These are phyloP conservation scores for Ormosia emarginata DNA, from an alignment of 306 rosid species.

Conservation along the genomic window DNA sequence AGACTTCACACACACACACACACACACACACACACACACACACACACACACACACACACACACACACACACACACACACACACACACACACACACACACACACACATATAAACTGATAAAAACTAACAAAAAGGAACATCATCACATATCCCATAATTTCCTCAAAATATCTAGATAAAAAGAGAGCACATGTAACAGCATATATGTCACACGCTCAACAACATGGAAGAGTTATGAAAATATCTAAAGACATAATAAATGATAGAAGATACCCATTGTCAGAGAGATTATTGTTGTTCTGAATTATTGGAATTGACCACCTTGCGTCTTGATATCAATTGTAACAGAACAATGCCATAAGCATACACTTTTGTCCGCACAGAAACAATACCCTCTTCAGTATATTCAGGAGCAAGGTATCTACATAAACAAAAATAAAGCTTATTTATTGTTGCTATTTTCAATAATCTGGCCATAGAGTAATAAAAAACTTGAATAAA, in stretches of 20 bases:
- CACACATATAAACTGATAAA: no score
- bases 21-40: no score
- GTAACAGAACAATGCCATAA: slow-evolving; percentile 65
- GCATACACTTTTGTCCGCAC: slow-evolving; percentile 69
- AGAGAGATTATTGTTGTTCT: slow-evolving; percentile 45
- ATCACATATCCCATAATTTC: no score
- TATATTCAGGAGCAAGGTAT: slow-evolving; percentile 84
- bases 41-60: no score
- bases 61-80: no score
- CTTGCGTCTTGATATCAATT: slow-evolving; percentile 67
- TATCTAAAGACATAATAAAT: not conserved
- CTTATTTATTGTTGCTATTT: not conserved
- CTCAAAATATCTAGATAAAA: no score
- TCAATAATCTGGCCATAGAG: not conserved
- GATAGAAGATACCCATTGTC: slow-evolving; percentile 63
- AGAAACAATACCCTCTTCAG: slow-evolving; percentile 68
- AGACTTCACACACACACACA: no score
- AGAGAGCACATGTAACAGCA: no score
- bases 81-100: no score
- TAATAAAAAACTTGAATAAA: not conserved
- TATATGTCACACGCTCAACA: no score
- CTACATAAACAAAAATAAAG: slow-evolving; percentile 34
- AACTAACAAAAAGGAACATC: no score
- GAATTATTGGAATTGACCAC: slow-evolving; percentile 33
- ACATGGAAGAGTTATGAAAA: not conserved